These are phyloP conservation scores for Aspergillus sp. DNA, from an alignment of 2,329 filamentous ascomycete genomes.

Conservation along the genomic window DNA sequence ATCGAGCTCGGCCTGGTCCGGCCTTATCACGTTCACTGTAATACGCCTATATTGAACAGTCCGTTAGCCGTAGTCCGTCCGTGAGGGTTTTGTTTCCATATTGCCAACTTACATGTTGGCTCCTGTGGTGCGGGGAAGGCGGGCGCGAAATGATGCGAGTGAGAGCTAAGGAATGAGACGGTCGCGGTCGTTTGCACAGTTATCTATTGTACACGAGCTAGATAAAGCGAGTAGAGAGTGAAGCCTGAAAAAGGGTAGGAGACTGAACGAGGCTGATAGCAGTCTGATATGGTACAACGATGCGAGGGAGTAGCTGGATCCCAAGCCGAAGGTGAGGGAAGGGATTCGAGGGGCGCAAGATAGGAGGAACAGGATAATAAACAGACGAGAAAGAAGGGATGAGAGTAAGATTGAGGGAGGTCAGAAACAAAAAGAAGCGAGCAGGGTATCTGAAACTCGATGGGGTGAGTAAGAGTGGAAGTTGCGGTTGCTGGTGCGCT, in stretches of 20 bases:
- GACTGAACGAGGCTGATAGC: not conserved
- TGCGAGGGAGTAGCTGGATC: not conserved
- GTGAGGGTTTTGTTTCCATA: not conserved
- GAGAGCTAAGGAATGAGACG: not conserved
- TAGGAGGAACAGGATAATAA: not conserved
- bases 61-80: not conserved
- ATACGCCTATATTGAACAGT: conserved; percentile 66
- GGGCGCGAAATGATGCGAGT: not conserved
- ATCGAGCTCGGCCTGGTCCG: conserved; percentile 69
- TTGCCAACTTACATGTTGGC: conserved; percentile 22
- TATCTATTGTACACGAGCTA: conserved; percentile 1
- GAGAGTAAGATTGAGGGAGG: not conserved
- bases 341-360: not conserved
- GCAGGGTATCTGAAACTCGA: conserved; percentile 7
- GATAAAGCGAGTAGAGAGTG: not conserved
- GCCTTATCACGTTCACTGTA: conserved; percentile 79
- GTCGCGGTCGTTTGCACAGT: not conserved
- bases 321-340: not conserved
- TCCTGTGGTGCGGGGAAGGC: conserved; percentile 19
- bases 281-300: conserved; percentile 9
- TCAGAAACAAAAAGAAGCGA: not conserved
- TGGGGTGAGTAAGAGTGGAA: not conserved
- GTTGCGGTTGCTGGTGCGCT: conserved; percentile 13
- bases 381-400: not conserved
- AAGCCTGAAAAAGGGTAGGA: not conserved